Evolutionary conservation across 768 basidiomycete species (phyloP).

Genomic region (Collybia mongolica): DNA sequence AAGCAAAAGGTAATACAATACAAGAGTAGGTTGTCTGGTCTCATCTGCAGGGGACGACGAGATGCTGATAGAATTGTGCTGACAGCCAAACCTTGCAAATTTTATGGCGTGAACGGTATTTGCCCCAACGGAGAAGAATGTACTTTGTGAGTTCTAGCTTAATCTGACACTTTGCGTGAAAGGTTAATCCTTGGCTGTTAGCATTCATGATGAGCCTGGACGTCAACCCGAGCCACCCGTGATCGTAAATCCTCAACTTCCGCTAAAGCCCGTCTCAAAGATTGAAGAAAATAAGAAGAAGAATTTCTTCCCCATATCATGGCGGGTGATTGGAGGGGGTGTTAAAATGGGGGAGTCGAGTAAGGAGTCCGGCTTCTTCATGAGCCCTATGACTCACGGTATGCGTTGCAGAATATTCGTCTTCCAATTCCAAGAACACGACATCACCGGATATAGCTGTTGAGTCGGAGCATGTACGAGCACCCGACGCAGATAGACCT

Average conservation of each 20-base stretch:
- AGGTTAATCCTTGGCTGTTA: slow-evolving; percentile 20
- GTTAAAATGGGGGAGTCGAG: slow-evolving; percentile 55
- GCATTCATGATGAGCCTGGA: slow-evolving; percentile 44
- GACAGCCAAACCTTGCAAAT: slow-evolving; percentile 64
- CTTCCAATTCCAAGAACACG: background rate
- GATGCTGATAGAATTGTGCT: background rate
- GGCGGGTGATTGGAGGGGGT: slow-evolving; percentile 79
- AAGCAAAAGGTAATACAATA: slow-evolving; percentile 33
- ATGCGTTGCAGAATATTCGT: background rate
- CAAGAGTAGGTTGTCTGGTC: slow-evolving; percentile 32
- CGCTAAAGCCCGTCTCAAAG: slow-evolving; percentile 14
- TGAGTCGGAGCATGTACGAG: background rate
- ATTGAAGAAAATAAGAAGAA: slow-evolving; percentile 39
- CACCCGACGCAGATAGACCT: background rate
- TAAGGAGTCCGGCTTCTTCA: background rate
- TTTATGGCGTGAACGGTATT: slow-evolving; percentile 39
- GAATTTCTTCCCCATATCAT: slow-evolving; percentile 63
- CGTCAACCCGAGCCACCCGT: slow-evolving; percentile 6
- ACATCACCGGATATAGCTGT: background rate
- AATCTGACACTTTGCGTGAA: background rate
- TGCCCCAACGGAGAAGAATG: slow-evolving; percentile 57
- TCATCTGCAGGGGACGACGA: too few relatives aligned
- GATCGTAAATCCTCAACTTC: slow-evolving; percentile 11
- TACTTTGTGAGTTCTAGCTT: slow-evolving; percentile 48
- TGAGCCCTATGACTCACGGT: background rate